Conservation (phyloP, 331 rosid species). For the Malus hybrid region DNA sequence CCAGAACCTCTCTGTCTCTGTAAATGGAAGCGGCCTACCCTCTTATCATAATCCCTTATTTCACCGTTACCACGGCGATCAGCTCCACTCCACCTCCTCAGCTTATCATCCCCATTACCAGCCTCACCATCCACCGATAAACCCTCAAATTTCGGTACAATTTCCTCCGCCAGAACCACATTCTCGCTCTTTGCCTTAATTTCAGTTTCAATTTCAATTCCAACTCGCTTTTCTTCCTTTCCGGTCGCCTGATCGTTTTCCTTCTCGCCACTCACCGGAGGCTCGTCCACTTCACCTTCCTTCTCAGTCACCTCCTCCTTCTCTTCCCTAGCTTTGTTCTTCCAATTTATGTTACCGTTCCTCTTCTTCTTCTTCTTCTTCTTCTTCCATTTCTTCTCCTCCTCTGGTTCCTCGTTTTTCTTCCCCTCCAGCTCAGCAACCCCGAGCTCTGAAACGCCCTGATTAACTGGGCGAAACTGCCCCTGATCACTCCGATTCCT, state of each 20-base stretch:
- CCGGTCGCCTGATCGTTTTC: neutral
- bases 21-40: neutral
- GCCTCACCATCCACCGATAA: conserved; percentile 2
- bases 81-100: neutral
- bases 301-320: conserved; percentile 2
- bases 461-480: neutral
- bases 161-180: neutral
- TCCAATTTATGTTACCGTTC: neutral
- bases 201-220: neutral
- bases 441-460: neutral
- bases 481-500: neutral
- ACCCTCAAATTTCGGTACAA: conserved; percentile 2
- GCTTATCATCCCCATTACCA: neutral
- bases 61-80: neutral
- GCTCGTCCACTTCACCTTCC: neutral
- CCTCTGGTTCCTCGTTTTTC: neutral
- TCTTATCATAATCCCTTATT: neutral
- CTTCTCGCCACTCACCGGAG: neutral
- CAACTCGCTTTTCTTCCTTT: conserved; percentile 2
- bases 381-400: neutral
- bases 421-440: neutral
- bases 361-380: neutral
- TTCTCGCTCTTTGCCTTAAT: conserved; percentile 1
- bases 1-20: neutral
- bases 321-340: neutral